Evolutionary conservation across 73 alveolate genomes (phyloP), one percentile per base, ranked within the genome.

Genomic region (Uronychia binucleata): DNA sequence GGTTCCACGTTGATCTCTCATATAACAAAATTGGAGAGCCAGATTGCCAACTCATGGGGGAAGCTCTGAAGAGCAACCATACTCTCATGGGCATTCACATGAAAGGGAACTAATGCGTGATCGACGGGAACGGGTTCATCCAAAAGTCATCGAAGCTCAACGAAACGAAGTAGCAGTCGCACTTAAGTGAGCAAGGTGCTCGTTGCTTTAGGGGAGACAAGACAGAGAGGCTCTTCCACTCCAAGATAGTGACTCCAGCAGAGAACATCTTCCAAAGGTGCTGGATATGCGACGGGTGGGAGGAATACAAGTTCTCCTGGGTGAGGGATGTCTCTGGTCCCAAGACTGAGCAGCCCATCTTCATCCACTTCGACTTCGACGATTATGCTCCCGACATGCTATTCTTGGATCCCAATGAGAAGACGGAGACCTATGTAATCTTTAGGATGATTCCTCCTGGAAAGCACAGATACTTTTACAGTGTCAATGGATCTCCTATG

Each of bases 41-140:
- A 29, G 97, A 88, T 75, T 90, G 98, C 79, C 77, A 85, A 83
- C 85, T 92, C 33, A 85, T 96, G 60, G 91, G 92, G 28, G 94
- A 94, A 77, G 92, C 80, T 59, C 78, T 96, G 32, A 94, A 90
- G 83, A 84, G 78, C 57, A 97, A 97, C 87, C 97, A 94, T 60
- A 91, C 92, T 1, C 79, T 97, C 1, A 80, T 86, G 57, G 99
- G 99, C 25, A 78, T 97, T 67, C 99, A 97, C 82, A 93, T 97
- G 82, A 92, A 87, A 28, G 99, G 99, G 11, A 95, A 96, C 86
- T 96, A 92, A 30, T 88, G 97, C 86, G 86, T 82, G 77, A 88
- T 96, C 27, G 97, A 95, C 85, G 86, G 97, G 19, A 90, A 94
- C 59, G 98, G 99, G 34, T 97, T 87, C 82, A 90, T 94, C 30